Conservation (phyloP, 1,284 basidiomycete genomes). For the Cutaneotrichosporon spelunceum region DNA sequence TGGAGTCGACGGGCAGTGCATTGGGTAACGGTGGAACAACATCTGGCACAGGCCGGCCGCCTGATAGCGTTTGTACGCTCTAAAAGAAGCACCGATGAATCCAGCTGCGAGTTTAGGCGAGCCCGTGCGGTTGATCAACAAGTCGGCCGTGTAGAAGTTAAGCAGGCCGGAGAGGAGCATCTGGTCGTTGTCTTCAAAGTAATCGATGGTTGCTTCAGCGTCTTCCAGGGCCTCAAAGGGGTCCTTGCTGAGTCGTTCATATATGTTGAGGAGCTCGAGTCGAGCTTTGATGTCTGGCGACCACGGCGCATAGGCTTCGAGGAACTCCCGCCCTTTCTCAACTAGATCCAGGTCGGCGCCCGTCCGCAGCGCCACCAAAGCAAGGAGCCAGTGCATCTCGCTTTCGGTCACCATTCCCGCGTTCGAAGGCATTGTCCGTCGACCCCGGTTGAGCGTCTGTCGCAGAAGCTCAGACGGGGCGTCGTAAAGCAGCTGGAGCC, state of each 20-base stretch:
- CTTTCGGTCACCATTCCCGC: conserved; percentile 20
- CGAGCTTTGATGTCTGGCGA: conserved; percentile 18
- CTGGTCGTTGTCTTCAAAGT: conserved; percentile 18
- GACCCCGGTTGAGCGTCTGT: conserved; percentile 7
- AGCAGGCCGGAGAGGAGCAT: conserved; percentile 27
- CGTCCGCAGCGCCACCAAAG: conserved; percentile 20
- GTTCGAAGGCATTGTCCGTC: conserved; percentile 2
- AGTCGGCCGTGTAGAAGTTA: conserved; percentile 23
- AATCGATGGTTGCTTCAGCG: conserved; percentile 24
- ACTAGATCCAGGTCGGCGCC: conserved; percentile 10
- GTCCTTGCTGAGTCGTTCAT: conserved; percentile 6
- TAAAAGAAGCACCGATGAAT: conserved; percentile 22
- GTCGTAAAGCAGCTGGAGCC: conserved; percentile 34
- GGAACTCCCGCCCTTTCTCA: neutral
- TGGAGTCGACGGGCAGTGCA: conserved; percentile 6
- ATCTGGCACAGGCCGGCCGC: conserved; percentile 24
- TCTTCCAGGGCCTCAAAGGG: conserved; percentile 12
- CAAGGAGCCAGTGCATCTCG: conserved; percentile 31
- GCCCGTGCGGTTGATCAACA: conserved; percentile 18
- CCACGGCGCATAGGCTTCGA: conserved; percentile 12
- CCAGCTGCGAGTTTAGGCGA: conserved; percentile 22
- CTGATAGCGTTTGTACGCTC: conserved; percentile 14
- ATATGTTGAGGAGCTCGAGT: conserved; percentile 11
- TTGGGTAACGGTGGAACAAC: conserved; percentile 20
- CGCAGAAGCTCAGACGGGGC: conserved; percentile 25